These are phyloP conservation scores for Talaromyces adpressus DNA, from an alignment of 495 filamentous ascomycete species.

Conservation along the genomic window DNA sequence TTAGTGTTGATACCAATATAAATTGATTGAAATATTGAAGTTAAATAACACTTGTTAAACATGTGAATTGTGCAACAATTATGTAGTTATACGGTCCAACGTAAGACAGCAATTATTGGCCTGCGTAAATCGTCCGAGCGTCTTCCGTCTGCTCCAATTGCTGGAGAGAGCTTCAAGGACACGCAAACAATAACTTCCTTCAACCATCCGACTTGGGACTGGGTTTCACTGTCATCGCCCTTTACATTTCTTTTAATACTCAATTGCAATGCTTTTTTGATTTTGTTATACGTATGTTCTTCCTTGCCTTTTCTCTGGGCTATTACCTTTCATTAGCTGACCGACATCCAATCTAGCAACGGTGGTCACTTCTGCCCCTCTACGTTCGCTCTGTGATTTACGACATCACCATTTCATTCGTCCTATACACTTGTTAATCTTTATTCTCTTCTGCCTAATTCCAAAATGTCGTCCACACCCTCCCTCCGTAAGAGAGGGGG, in stretches of 20 bases:
- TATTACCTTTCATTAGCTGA: background rate
- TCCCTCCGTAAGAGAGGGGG: conserved; percentile 47
- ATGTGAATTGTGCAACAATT: background rate
- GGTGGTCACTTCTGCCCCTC: conserved; percentile 6
- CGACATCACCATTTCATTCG: conserved; percentile 24
- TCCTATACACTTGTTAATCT: background rate
- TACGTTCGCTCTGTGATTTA: conserved; percentile 16
- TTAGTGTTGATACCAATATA: background rate
- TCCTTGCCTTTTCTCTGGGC: background rate
- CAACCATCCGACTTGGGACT: background rate
- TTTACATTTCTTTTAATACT: conserved; percentile 1
- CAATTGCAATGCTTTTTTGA: background rate
- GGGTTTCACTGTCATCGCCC: background rate
- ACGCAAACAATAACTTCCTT: conserved; percentile 3
- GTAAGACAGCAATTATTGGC: background rate
- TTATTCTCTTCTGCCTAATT: background rate
- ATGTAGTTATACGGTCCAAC: background rate
- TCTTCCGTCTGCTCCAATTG: background rate
- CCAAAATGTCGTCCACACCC: conserved; percentile 24
- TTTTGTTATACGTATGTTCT: conserved; percentile 12
- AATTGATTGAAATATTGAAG: background rate
- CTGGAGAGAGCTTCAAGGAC: conserved; percentile 4
- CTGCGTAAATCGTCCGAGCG: background rate
- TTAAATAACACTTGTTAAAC: background rate
- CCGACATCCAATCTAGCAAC: conserved; percentile 3